Percentiles rank a stretch among this genome's conserved stretches.
phyloP scores from a whole-genome alignment of 345 rosid genomes.

The Mallotus nudiflorus region DNA sequence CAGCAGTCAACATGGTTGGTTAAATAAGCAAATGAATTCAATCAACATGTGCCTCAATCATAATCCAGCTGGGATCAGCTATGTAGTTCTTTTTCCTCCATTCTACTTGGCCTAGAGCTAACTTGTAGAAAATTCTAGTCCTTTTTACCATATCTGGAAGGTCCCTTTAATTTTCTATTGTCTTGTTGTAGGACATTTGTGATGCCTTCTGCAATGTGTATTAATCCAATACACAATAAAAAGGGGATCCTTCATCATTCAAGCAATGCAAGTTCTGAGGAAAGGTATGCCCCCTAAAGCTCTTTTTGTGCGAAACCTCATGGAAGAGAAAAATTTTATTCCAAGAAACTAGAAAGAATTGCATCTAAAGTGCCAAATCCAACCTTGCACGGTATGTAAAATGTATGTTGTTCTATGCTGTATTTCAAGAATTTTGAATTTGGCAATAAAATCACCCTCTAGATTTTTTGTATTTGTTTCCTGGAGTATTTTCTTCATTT shows the following conservation, averaged over 20 bases:
- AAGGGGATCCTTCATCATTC: slow-evolving; percentile 55
- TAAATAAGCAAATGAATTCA: background rate
- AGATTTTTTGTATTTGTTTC: no score
- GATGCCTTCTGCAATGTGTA: slow-evolving; percentile 90
- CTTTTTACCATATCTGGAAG: background rate
- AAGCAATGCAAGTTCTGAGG: slow-evolving; percentile 45
- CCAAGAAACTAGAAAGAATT: background rate
- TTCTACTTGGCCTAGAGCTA: background rate
- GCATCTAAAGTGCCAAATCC: background rate
- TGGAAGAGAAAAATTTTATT: background rate
- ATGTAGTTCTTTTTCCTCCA: background rate
- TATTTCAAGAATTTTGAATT: background rate
- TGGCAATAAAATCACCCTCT: background rate
- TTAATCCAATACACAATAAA: slow-evolving; percentile 74
- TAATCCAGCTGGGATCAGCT: background rate
- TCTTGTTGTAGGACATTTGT: slow-evolving; percentile 78
- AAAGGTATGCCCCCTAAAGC: slow-evolving; percentile 15
- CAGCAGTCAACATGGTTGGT: no score
- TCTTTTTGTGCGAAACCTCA: background rate
- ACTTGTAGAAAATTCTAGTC: background rate
- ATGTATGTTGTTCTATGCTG: background rate
- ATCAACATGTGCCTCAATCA: background rate
- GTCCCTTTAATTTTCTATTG: background rate
- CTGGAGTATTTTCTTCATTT: background rate
- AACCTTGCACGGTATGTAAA: background rate